These are phyloP conservation scores for Coemansia sp. DNA, from an alignment of 192 early-diverging fungal species.

Conservation along the genomic window DNA sequence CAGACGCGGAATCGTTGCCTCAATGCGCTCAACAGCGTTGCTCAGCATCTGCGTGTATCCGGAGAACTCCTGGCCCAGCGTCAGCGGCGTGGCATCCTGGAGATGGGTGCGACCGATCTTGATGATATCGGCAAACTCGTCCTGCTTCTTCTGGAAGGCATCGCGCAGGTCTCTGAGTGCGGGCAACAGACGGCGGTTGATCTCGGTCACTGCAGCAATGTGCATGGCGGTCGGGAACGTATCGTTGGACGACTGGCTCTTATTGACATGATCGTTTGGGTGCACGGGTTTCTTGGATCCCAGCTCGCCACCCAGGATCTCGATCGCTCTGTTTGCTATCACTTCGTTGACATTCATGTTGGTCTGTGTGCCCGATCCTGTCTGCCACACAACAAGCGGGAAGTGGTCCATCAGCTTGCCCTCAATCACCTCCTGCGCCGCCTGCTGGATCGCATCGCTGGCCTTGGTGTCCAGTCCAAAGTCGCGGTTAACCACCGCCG, in stretches of 20 bases:
- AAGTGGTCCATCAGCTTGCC: constrained; percentile 94
- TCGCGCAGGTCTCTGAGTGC: constrained; percentile 78
- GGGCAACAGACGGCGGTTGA: constrained; percentile 84
- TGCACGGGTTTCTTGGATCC: constrained; percentile 95
- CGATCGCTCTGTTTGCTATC: constrained; percentile 98
- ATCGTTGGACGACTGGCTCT: constrained; percentile 97
- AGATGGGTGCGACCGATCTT: constrained; percentile 99
- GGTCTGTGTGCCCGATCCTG: constrained; percentile 96
- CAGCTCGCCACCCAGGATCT: constrained; percentile 87
- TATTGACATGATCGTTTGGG: constrained; percentile 99
- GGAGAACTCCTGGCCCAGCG: constrained; percentile 97
- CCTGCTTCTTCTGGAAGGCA: constrained; percentile 73
- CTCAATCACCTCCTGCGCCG: constrained; percentile 89
- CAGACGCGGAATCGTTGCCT: constrained; percentile 78
- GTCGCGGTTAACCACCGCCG: constrained; percentile 91
- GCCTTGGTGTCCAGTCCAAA: constrained; percentile 81
- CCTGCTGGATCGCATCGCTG: constrained; percentile 85
- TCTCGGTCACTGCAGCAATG: constrained; percentile 88
- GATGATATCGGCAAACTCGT: constrained; percentile 89
- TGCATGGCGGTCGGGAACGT: constrained; percentile 99
- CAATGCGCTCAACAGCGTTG: constrained; percentile 86
- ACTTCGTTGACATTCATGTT: constrained; percentile 99
- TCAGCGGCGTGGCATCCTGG: constrained; percentile 97
- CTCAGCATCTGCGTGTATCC: constrained; percentile 93
- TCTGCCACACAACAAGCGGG: constrained; percentile 98